phyloP scores from a whole-genome alignment of 345 rosid species.

The Eucalyptus tenuipes region DNA sequence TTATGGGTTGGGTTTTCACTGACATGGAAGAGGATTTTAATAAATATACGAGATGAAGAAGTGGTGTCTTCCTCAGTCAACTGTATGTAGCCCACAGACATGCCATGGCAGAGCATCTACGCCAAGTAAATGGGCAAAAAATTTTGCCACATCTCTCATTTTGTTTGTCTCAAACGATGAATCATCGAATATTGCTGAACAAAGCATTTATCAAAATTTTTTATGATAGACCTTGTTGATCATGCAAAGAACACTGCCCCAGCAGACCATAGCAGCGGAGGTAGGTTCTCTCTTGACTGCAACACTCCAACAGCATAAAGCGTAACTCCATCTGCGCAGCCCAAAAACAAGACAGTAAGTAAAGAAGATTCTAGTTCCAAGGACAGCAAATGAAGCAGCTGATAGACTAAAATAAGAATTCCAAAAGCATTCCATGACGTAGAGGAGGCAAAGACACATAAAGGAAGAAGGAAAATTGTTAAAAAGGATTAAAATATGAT shows the following conservation, averaged over 20 bases:
- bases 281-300: conserved; percentile 27
- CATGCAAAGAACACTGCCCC: conserved; percentile 86
- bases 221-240: conserved; percentile 82
- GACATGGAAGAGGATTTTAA: conserved; percentile 96
- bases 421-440: not conserved
- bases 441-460: not conserved
- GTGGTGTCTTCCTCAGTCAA: conserved; percentile 90
- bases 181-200: conserved; percentile 94
- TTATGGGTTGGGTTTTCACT: not conserved
- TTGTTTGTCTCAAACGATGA: conserved; percentile 83
- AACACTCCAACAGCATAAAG: conserved; percentile 88
- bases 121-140: conserved; percentile 85
- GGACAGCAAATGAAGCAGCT: not conserved
- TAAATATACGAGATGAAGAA: conserved; percentile 82
- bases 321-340: conserved; percentile 77
- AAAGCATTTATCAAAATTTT: conserved; percentile 85
- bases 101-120: conserved; percentile 73
- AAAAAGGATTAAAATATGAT: not conserved
- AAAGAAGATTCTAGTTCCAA: not conserved
- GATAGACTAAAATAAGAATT: not conserved
- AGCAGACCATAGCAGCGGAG: conserved; percentile 64
- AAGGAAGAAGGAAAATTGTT: not conserved
- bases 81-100: conserved; percentile 64
- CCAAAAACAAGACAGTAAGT: not conserved
- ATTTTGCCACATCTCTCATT: conserved; percentile 73